phyloP scores from a whole-genome alignment of 2,329 filamentous ascomycete species.

The Phyllosticta capitalensis region DNA sequence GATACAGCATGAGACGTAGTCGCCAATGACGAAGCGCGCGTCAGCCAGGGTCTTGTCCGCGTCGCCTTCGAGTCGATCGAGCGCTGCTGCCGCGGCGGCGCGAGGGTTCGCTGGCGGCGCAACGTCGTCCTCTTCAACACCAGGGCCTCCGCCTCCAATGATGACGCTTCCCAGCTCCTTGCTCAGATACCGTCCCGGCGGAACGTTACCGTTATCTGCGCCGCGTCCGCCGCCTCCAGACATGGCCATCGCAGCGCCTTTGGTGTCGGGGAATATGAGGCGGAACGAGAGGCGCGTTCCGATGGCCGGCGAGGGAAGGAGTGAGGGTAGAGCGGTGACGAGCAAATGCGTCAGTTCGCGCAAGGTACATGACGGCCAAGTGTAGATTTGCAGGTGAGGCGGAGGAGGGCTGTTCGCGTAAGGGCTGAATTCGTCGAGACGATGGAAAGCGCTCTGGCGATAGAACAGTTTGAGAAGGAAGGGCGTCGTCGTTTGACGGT shows the following conservation, averaged over 20 bases:
- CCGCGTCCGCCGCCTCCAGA: slow-evolving; percentile 21
- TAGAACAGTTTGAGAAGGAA: slow-evolving; percentile 85
- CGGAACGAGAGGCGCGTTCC: slow-evolving; percentile 84
- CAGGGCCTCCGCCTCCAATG: slow-evolving; percentile 51
- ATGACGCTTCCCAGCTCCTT: slow-evolving; percentile 80
- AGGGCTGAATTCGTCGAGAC: slow-evolving; percentile 57
- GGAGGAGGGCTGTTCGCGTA: slow-evolving; percentile 47
- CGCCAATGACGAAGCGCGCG: slow-evolving; percentile 75
- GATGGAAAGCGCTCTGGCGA: slow-evolving; percentile 61
- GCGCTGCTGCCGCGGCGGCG: slow-evolving; percentile 12
- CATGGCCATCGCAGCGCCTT: slow-evolving; percentile 28
- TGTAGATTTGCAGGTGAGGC: slow-evolving; percentile 69
- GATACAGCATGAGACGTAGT: slow-evolving; percentile 77
- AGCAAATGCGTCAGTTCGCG: slow-evolving; percentile 73
- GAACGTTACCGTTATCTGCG: slow-evolving; percentile 15
- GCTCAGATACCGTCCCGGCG: slow-evolving; percentile 55
- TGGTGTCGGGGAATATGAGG: slow-evolving; percentile 71
- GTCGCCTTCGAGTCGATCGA: slow-evolving; percentile 46
- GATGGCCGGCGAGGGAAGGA: slow-evolving; percentile 64
- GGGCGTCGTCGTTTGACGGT: slow-evolving; percentile 63
- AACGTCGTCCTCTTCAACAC: slow-evolving; percentile 17
- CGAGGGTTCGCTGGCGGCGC: slow-evolving; percentile 14
- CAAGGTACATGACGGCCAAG: slow-evolving; percentile 74
- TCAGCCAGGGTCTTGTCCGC: slow-evolving; percentile 66
- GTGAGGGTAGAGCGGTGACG: slow-evolving; percentile 53